Conservation (phyloP, 805 yeast genomes). For the Torulaspora delbrueckii region DNA sequence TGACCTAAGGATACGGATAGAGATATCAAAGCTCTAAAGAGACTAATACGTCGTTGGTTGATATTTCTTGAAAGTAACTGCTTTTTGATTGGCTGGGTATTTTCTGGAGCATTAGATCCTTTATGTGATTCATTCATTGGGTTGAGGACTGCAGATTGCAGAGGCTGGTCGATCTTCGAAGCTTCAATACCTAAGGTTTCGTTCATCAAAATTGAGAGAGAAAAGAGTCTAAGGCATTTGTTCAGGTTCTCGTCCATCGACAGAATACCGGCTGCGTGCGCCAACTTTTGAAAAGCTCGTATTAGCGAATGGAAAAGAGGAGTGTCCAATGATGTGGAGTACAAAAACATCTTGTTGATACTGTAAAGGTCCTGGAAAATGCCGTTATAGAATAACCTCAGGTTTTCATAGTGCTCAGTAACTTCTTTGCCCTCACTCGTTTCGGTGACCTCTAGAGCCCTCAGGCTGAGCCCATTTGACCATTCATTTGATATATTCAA, state of each 20-base stretch:
- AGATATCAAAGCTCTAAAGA: slow-evolving; percentile 73
- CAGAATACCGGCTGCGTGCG: slow-evolving; percentile 80
- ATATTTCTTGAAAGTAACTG: slow-evolving; percentile 41
- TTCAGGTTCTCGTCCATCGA: slow-evolving; percentile 54
- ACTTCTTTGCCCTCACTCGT: slow-evolving; percentile 30
- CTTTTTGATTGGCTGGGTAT: slow-evolving; percentile 10
- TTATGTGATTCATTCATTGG: slow-evolving; percentile 24
- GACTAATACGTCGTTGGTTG: slow-evolving; percentile 63
- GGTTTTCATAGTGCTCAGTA: slow-evolving; percentile 9
- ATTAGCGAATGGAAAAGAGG: slow-evolving; percentile 64
- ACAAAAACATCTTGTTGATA: slow-evolving; percentile 49
- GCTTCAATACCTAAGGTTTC: slow-evolving; percentile 36
- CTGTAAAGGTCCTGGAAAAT: slow-evolving; percentile 41
- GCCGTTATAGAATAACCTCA: slow-evolving; percentile 28
- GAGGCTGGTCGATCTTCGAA: slow-evolving; percentile 4
- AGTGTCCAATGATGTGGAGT: slow-evolving; percentile 57
- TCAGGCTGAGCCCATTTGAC: slow-evolving; percentile 55
- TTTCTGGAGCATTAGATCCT: slow-evolving; percentile 7
- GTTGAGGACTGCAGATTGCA: slow-evolving; percentile 14
- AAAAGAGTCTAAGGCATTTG: slow-evolving; percentile 46
- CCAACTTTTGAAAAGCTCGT: slow-evolving; percentile 70
- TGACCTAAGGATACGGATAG: slow-evolving; percentile 81
- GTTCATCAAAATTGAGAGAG: slow-evolving; percentile 42
- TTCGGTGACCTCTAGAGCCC: slow-evolving; percentile 38
- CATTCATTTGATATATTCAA: slow-evolving; percentile 48